Evolutionary conservation across 2,329 filamentous ascomycete genomes (phyloP).

Genomic region (Lasiodiplodia theobromae): DNA sequence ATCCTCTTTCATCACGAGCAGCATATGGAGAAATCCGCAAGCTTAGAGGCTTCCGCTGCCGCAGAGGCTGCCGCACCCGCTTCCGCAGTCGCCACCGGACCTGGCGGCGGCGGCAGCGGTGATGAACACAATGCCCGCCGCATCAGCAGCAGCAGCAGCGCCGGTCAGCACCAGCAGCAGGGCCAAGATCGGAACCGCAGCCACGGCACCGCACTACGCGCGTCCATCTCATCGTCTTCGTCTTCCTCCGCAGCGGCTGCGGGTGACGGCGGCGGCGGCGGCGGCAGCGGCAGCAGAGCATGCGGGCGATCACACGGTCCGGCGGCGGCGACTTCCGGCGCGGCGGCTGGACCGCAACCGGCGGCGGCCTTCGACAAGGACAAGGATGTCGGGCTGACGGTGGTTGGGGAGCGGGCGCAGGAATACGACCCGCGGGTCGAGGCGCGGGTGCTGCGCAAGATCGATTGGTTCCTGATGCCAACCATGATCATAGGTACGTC

Average conservation of each 20-base stretch:
- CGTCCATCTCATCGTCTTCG: background rate
- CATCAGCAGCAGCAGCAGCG: background rate
- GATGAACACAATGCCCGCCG: constrained; percentile 6
- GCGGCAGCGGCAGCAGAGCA: constrained; percentile 50
- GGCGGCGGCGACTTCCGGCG: background rate
- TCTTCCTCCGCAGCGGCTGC: background rate
- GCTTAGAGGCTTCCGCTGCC: background rate
- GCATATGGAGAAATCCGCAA: background rate
- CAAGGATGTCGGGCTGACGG: constrained; percentile 64
- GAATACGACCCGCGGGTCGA: constrained; percentile 63
- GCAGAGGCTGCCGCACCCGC: background rate
- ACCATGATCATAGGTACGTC: constrained; percentile 61
- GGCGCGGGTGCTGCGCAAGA: constrained; percentile 68
- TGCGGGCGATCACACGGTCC: background rate
- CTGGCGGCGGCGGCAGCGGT: background rate
- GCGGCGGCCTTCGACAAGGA: constrained; percentile 36
- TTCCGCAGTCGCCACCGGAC: background rate
- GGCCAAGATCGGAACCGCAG: background rate
- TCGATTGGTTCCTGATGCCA: constrained; percentile 72
- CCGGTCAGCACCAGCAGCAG: background rate
- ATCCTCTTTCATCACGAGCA: background rate
- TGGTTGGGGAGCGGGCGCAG: constrained; percentile 65
- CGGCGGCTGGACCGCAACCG: background rate
- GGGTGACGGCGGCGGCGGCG: constrained; percentile 61
- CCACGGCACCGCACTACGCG: background rate